phyloP scores from a whole-genome alignment of 768 basidiomycete genomes.

The Boletus bicolor region DNA sequence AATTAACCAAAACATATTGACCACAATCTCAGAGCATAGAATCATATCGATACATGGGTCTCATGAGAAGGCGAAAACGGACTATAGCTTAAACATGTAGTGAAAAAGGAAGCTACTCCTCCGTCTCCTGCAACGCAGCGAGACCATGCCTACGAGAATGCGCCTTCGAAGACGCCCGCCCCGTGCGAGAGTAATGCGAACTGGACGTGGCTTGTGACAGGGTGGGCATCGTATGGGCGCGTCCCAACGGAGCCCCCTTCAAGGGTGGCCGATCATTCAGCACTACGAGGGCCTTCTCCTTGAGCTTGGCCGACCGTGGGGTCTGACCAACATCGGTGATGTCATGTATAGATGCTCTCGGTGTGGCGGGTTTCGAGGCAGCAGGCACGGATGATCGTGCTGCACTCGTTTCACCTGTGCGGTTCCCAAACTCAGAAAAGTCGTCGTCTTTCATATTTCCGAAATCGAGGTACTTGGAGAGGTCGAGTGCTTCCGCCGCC shows the following conservation, averaged over 20 bases:
- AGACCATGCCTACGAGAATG: constrained; percentile 1
- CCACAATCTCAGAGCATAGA: constrained; percentile 3
- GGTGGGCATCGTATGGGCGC: constrained; percentile 18
- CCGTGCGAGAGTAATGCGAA: background rate
- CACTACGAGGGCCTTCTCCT: background rate
- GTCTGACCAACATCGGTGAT: background rate
- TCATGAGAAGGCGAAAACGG: background rate
- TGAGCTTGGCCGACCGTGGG: background rate
- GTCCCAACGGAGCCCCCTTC: constrained; percentile 8
- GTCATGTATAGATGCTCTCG: background rate
- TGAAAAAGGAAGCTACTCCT: background rate
- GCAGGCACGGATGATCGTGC: background rate
- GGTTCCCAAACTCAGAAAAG: background rate
- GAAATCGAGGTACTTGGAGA: constrained; percentile 1
- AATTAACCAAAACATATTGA: background rate
- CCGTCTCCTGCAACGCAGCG: background rate
- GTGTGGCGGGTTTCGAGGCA: background rate
- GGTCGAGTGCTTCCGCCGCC: constrained; percentile 2
- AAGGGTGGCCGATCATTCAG: background rate
- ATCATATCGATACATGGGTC: background rate
- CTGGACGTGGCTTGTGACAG: background rate
- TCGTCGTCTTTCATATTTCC: background rate
- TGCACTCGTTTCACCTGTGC: background rate
- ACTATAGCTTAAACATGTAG: background rate
- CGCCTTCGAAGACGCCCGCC: background rate